Evolutionary conservation across 164 flowering plant species (phyloP).

Genomic region (Stephania cephalantha): DNA sequence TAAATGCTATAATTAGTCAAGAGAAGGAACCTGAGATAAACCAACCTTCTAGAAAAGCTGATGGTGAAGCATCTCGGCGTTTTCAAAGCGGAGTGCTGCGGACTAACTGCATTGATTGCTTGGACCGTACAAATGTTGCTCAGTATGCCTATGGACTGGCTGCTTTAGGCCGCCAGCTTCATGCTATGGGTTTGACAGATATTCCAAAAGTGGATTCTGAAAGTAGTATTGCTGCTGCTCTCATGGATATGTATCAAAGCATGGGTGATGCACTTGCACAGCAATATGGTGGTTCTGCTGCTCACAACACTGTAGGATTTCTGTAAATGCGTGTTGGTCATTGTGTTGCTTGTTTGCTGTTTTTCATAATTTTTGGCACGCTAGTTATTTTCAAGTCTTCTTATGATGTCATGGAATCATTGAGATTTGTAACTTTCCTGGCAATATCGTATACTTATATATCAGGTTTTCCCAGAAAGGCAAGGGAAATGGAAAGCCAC

Average conservation of each 20-base stretch:
- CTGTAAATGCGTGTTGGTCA: constrained; percentile 1
- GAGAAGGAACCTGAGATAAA: constrained; percentile 45
- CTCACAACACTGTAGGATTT: constrained; percentile 76
- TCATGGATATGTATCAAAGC: constrained; percentile 93
- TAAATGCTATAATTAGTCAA: constrained; percentile 34
- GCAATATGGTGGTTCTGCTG: constrained; percentile 98
- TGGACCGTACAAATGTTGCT: constrained; percentile 98
- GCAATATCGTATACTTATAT: not conserved
- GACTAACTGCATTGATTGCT: constrained; percentile 94
- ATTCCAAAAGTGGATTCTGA: constrained; percentile 76
- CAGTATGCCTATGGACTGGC: constrained; percentile 95
- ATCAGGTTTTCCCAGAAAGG: constrained; percentile 92
- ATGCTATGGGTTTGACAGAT: constrained; percentile 83
- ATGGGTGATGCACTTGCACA: constrained; percentile 99
- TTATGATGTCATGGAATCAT: not conserved
- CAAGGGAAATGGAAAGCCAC: constrained; percentile 99
- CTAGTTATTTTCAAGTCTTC: not conserved
- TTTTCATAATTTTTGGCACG: not conserved
- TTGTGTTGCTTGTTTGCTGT: not conserved
- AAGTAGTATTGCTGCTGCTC: constrained; percentile 85
- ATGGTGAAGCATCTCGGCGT: constrained; percentile 33
- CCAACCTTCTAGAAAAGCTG: constrained; percentile 34
- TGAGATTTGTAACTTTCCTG: not conserved
- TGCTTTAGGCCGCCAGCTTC: constrained; percentile 91
- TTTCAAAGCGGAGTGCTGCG: constrained; percentile 95